phyloP scores from a whole-genome alignment of 163 green algal genomes.

The Scenedesmus sp. region DNA sequence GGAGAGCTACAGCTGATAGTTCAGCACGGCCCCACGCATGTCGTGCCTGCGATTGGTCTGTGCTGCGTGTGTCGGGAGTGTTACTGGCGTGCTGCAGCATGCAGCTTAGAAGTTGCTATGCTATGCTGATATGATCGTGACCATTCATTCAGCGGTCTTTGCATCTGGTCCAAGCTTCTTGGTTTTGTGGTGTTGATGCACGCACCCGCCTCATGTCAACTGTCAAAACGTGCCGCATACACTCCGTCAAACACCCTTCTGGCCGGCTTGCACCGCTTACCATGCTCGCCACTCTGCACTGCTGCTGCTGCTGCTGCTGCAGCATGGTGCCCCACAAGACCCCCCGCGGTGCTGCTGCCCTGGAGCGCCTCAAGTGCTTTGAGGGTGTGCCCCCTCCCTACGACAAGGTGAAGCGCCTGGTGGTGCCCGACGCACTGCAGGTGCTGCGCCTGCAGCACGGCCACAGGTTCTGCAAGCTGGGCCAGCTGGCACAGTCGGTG shows the following conservation, averaged over 20 bases:
- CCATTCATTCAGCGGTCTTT: too few relatives aligned
- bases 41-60: too few relatives aligned
- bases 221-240: too few relatives aligned
- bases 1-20: too few relatives aligned
- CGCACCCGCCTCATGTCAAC: too few relatives aligned
- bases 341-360: constrained; percentile 87
- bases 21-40: too few relatives aligned
- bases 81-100: too few relatives aligned
- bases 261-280: background rate
- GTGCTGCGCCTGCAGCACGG: constrained; percentile 85
- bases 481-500: constrained; percentile 78
- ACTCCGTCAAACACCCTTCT: background rate
- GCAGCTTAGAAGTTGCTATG: too few relatives aligned
- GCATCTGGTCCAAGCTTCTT: too few relatives aligned
- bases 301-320: background rate
- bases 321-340: constrained; percentile 99
- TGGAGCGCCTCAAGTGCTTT: constrained; percentile 97
- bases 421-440: constrained; percentile 96
- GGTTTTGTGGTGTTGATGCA: too few relatives aligned
- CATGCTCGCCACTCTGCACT: background rate
- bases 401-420: constrained; percentile 96
- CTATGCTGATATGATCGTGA: too few relatives aligned
- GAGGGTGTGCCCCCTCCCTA: constrained; percentile 97
- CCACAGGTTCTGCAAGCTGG: constrained; percentile 87
- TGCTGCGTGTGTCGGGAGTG: too few relatives aligned